A percentile compares a stretch with the other conserved stretches of the same genome.
phyloP scores from a whole-genome alignment of 192 early-diverging fungal genomes.

The Backusella tarrabulga region DNA sequence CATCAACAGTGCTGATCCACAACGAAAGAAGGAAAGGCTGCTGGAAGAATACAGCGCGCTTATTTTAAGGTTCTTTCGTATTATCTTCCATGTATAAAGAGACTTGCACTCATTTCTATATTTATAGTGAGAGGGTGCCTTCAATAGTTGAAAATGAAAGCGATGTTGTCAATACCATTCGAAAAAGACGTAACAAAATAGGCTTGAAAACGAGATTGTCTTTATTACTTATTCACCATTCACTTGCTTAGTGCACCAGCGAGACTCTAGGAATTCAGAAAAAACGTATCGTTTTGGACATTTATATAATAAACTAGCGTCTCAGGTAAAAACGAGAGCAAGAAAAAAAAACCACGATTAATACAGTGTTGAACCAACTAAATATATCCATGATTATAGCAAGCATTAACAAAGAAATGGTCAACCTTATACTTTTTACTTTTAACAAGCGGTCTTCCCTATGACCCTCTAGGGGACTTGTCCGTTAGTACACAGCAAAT shows the following conservation, averaged over 20 bases:
- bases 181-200: slow-evolving; percentile 57
- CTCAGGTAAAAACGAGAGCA: slow-evolving; percentile 32
- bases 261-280: slow-evolving; percentile 42
- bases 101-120: neutral
- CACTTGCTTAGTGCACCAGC: slow-evolving; percentile 44
- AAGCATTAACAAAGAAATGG: slow-evolving; percentile 54
- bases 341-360: neutral
- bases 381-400: slow-evolving; percentile 19
- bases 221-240: neutral
- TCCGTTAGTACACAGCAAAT: neutral
- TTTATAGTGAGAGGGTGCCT: slow-evolving; percentile 27
- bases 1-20: neutral
- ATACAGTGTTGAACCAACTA: neutral
- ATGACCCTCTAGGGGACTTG: neutral
- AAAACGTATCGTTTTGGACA: slow-evolving; percentile 61
- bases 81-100: neutral
- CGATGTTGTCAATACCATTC: slow-evolving; percentile 58
- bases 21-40: neutral
- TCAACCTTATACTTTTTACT: slow-evolving; percentile 53
- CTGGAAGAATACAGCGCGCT: neutral
- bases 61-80: slow-evolving; percentile 1
- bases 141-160: slow-evolving; percentile 55
- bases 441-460: neutral
- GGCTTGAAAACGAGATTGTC: neutral
- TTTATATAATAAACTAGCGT: slow-evolving; percentile 53